Conservation (phyloP, 2,329 filamentous ascomycete species). For the Arachnomyces sp. region DNA sequence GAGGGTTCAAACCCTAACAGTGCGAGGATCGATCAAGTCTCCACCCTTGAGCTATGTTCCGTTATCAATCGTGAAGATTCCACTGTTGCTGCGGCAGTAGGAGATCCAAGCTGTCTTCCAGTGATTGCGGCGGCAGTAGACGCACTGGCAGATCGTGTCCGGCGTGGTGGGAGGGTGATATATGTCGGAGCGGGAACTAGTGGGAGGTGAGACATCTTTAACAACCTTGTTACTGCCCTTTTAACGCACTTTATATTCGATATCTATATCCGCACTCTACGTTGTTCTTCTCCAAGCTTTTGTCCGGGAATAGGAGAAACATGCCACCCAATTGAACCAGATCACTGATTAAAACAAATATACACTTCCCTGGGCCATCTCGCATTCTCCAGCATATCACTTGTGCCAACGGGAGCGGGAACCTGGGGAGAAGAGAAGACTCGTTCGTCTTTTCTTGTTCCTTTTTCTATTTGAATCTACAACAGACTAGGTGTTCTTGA, state of each 20-base stretch:
- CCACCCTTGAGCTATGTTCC: slow-evolving; percentile 32
- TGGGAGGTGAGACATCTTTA: slow-evolving; percentile 26
- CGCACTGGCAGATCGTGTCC: slow-evolving; percentile 22
- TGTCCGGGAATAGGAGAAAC: too few relatives aligned
- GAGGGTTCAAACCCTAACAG: slow-evolving; percentile 31
- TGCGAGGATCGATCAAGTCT: slow-evolving; percentile 28
- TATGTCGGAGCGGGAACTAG: slow-evolving; percentile 41
- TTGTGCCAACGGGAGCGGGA: too few relatives aligned
- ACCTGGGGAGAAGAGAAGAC: too few relatives aligned
- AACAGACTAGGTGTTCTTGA: slow-evolving; percentile 34
- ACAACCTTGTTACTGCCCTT: too few relatives aligned
- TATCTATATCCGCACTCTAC: too few relatives aligned
- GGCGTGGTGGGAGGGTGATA: slow-evolving; percentile 27
- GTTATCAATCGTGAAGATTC: slow-evolving; percentile 33
- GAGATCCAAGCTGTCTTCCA: slow-evolving; percentile 19
- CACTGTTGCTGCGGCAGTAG: slow-evolving; percentile 24
- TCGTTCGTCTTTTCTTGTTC: background rate
- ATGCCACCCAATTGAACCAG: too few relatives aligned
- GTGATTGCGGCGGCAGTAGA: slow-evolving; percentile 30
- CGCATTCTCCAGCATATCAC: too few relatives aligned
- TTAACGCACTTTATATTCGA: background rate
- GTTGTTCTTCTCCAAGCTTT: too few relatives aligned
- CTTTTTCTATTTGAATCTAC: background rate
- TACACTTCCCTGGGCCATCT: too few relatives aligned
- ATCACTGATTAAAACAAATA: too few relatives aligned